phyloP scores from a whole-genome alignment of 2,329 filamentous ascomycete species.

The Lachnellula suecica region DNA sequence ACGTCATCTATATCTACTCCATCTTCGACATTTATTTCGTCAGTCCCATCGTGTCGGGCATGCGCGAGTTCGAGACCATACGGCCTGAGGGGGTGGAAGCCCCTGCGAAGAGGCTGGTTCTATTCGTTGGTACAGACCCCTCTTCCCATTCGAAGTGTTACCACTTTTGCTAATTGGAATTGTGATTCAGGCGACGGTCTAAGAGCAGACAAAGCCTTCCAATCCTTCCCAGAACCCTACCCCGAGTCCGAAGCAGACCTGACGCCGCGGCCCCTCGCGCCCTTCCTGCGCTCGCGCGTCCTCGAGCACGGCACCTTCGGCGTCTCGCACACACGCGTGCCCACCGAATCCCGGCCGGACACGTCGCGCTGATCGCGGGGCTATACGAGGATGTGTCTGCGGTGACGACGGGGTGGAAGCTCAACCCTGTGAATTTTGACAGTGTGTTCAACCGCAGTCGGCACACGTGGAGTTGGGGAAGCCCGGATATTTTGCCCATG shows the following conservation, averaged over 20 bases:
- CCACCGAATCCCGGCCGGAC: conserved; percentile 92
- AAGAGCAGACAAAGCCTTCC: conserved; percentile 96
- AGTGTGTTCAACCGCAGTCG: conserved; percentile 96
- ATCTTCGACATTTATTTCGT: conserved; percentile 99
- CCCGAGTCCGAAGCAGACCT: conserved; percentile 63
- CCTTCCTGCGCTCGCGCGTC: conserved; percentile 86
- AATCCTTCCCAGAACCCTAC: conserved; percentile 87
- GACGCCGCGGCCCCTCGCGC: conserved; percentile 78
- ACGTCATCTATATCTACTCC: conserved; percentile 88
- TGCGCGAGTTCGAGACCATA: conserved; percentile 77
- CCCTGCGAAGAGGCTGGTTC: conserved; percentile 84
- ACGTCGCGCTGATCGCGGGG: conserved; percentile 94
- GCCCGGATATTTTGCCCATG: conserved; percentile 96
- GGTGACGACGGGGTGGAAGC: conserved; percentile 96
- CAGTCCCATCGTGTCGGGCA: conserved; percentile 93
- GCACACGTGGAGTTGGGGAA: conserved; percentile 99
- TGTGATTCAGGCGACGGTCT: conserved; percentile 72
- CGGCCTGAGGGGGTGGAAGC: conserved; percentile 58
- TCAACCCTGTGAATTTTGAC: conserved; percentile 98
- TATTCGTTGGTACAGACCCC: conserved; percentile 75
- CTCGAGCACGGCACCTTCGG: conserved; percentile 92
- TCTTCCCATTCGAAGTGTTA: conserved; percentile 3
- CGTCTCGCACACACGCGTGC: conserved; percentile 93
- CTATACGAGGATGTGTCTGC: conserved; percentile 97
- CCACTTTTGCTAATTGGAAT: conserved; percentile 12